Evolutionary conservation across 768 basidiomycete species (phyloP), one percentile per base, ranked within the genome.

Genomic region (Neoboletus brunneissimus): DNA sequence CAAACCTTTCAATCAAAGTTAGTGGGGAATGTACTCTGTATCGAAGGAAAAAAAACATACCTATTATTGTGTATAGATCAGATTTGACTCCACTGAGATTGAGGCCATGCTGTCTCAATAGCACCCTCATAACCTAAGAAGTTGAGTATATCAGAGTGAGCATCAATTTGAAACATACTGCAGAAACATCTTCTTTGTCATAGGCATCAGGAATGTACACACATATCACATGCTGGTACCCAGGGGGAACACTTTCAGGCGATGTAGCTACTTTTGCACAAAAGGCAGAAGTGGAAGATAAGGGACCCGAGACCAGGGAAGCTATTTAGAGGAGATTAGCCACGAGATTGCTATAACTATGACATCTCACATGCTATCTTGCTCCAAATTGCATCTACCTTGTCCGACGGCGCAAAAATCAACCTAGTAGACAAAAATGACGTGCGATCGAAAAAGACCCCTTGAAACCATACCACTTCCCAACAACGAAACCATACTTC

Each of bases 171-270:
- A 31, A 27, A 23, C 71, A 43, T 58, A 85, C 87, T 66, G 82
- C 77, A 9, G 76, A 80, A 4, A 86, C 83, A 40, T 73, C 74
- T 32, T 73, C 74, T 65, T 85, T 84, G 68, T 90, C 81, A 65
- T 84, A 88, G 15, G 88, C 82, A 66, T 91, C 74, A 4, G 88
- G 87, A 20, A 90, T 66, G 62, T 89, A 90, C 16, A 91, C 61
- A 62, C 87, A 89, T 31, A 91, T 81, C 27, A 89, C 70, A 64
- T 89, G 88, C 60, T 83, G 83, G 50, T 82, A 70, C 34, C 81
- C 76, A 20, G 80, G 66, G 16, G 56, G 74, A 48, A 81, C 79
- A 44, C 72, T 69, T 49, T 73, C 68, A 0, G 84, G 80, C 25
- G 78, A 81, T 1, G 89, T 91, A 2, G 89, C 76, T 7, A 88